phyloP scores from a whole-genome alignment of 169 alveolate genomes.

The Babesia sp. region DNA sequence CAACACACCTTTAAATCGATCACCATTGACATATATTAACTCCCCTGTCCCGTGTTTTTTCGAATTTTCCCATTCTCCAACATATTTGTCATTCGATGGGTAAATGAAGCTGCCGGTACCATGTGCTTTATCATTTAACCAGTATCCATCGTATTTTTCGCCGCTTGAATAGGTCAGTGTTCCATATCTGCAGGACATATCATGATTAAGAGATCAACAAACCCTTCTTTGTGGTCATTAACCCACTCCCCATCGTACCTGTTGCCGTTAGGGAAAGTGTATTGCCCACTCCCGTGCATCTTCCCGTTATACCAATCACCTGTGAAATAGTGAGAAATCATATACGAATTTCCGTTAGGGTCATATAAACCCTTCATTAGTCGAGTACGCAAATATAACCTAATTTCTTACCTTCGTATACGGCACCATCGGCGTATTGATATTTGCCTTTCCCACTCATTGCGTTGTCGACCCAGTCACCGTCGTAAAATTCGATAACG shows the following conservation, averaged over 20 bases:
- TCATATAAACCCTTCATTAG: not conserved
- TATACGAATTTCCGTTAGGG: not conserved
- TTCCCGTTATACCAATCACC: constrained; percentile 94
- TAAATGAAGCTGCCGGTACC: constrained; percentile 91
- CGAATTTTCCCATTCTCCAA: constrained; percentile 93
- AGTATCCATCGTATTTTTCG: constrained; percentile 91
- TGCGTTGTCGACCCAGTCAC: constrained; percentile 90
- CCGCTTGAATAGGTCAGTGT: constrained; percentile 86
- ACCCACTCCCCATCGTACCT: constrained; percentile 95
- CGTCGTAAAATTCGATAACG: constrained; percentile 88
- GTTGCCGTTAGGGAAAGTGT: constrained; percentile 89
- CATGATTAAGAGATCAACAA: constrained; percentile 38
- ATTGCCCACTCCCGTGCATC: constrained; percentile 92
- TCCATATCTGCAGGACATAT: constrained; percentile 70
- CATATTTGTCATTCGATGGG: constrained; percentile 88
- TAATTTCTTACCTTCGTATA: constrained; percentile 83
- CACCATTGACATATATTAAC: constrained; percentile 90
- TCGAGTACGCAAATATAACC: not conserved
- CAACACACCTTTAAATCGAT: constrained; percentile 78
- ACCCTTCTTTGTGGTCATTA: constrained; percentile 90
- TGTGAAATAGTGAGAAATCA: not conserved
- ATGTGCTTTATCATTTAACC: constrained; percentile 90
- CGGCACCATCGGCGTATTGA: constrained; percentile 90
- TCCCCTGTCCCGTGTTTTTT: constrained; percentile 94
- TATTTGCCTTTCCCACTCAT: constrained; percentile 93